Base-by-base conservation (phyloP, 768 basidiomycete genomes). In the Exidia glandulosa region DNA sequence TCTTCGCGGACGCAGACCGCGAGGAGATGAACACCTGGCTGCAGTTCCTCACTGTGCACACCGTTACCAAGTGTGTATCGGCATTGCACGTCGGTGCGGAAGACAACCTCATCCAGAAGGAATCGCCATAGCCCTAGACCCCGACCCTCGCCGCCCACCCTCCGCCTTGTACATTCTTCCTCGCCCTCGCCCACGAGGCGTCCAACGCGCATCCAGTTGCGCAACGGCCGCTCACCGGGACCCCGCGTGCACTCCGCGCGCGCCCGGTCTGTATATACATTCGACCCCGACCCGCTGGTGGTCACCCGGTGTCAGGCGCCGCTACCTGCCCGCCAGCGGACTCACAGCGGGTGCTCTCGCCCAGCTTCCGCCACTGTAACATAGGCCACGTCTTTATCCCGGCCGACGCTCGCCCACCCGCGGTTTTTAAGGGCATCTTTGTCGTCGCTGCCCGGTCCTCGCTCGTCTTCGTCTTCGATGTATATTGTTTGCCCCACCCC, bases 31-130 rank as follows among this genome's bases (percentile, higher is more conserved):
- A 86, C 67, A 81, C 78, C 33, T 90, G 88, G 87, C 86, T 90
- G 14, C 88, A 90, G 72, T 91, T 90, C 65, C 83, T 90, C 66
- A 87, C 84, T 61, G 83, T 90, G 60, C 87, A 90, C 72, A 85
- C 50, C 27, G 27, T 54, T 27, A 31, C 50, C 27, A 27, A 31
- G 50, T 54, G 27, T 27, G 50, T 54, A 25, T 27, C 50, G 50
- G 50, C 50, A 27, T 14, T 31, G 50, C 50, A 31, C 50, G 25
- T 13, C 25, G 50, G 27, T 14, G 30, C 19, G 25, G 41, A 45
- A 23, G 41, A 45, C 19, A 23, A 45, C 41, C 41, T 45, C 41
- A 45, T 45, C 41, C 41, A 23, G 19, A 45, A 45, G 41, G 41
- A 45, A 45, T 45, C 41, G 41, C 41, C 41, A 12, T 45, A 45